A percentile compares a stretch with the other conserved stretches of the same genome.
Evolutionary conservation across 768 basidiomycete genomes (phyloP).

Genomic region (Leccinum incarnatum): DNA sequence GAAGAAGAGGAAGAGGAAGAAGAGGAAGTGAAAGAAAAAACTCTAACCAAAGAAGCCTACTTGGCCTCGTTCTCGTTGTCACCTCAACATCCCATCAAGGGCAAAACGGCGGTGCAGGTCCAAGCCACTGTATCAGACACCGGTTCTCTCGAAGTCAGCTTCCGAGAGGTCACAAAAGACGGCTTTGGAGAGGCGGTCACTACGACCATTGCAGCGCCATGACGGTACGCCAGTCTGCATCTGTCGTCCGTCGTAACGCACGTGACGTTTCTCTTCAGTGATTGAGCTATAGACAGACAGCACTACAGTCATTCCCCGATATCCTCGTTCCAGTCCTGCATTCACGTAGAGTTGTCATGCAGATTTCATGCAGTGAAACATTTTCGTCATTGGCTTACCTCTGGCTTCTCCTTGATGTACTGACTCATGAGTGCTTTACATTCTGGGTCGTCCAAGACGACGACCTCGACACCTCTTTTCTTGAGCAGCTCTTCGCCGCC

Average conservation of each 20-base stretch:
- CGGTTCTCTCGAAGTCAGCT: constrained; percentile 37
- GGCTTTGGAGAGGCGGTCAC: constrained; percentile 34
- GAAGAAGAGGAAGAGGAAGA: constrained; percentile 32
- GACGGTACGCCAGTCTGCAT: constrained; percentile 7
- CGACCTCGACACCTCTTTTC: constrained; percentile 51
- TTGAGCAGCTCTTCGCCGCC: constrained; percentile 55
- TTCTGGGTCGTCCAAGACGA: constrained; percentile 44
- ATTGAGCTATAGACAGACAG: constrained; percentile 7
- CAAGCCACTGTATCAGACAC: constrained; percentile 34
- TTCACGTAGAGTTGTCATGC: constrained; percentile 13
- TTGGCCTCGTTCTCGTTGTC: constrained; percentile 38
- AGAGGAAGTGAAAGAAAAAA: constrained; percentile 65
- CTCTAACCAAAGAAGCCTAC: constrained; percentile 50
- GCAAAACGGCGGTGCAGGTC: constrained; percentile 52
- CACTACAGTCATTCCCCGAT: constrained; percentile 43
- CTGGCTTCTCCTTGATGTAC: constrained; percentile 56
- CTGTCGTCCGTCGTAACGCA: neutral
- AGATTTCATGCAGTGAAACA: constrained; percentile 6
- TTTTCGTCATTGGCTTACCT: constrained; percentile 34
- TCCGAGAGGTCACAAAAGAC: constrained; percentile 37
- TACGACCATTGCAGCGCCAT: constrained; percentile 25
- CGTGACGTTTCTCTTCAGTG: neutral
- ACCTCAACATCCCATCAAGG: constrained; percentile 40
- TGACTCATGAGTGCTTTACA: constrained; percentile 54
- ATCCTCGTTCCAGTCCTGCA: constrained; percentile 59